phyloP scores from a whole-genome alignment of 768 basidiomycete species.

The Phylloporus sp. region DNA sequence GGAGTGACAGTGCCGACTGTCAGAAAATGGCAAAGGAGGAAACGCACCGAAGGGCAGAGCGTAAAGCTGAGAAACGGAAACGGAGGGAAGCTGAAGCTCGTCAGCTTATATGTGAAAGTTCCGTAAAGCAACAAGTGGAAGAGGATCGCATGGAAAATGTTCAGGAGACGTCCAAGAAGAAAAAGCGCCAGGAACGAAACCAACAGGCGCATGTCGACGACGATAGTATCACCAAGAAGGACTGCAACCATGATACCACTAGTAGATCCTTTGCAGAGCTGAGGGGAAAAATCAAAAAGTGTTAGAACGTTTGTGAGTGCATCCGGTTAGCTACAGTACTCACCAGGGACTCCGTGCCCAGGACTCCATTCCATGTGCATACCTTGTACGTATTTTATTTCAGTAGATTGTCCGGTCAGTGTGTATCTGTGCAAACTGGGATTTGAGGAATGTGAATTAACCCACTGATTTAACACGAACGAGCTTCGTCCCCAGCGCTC shows the following conservation, averaged over 20 bases:
- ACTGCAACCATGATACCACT: not conserved
- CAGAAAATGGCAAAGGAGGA: conserved; percentile 24
- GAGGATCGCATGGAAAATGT: conserved; percentile 9
- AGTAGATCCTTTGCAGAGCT: not conserved
- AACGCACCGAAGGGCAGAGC: conserved; percentile 31
- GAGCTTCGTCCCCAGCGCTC: no score
- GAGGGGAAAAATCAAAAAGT: conserved; percentile 8
- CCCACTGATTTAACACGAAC: no score
- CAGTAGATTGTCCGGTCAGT: not conserved
- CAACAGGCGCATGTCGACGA: not conserved
- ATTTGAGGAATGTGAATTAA: no score
- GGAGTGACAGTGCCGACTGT: not conserved
- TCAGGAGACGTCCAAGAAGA: conserved; percentile 23
- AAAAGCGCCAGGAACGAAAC: conserved; percentile 20
- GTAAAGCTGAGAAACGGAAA: conserved; percentile 25
- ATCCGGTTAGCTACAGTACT: no score
- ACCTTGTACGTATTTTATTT: not conserved
- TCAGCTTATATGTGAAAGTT: not conserved
- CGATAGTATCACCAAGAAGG: not conserved
- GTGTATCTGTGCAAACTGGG: no score
- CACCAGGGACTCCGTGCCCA: no score
- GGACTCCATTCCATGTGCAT: conserved; percentile 15
- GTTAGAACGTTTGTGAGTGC: not conserved
- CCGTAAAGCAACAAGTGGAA: conserved; percentile 8
- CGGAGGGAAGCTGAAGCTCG: conserved; percentile 8